Evolutionary conservation across 768 basidiomycete species (phyloP).

Genomic region (Amanita subjunquillea): DNA sequence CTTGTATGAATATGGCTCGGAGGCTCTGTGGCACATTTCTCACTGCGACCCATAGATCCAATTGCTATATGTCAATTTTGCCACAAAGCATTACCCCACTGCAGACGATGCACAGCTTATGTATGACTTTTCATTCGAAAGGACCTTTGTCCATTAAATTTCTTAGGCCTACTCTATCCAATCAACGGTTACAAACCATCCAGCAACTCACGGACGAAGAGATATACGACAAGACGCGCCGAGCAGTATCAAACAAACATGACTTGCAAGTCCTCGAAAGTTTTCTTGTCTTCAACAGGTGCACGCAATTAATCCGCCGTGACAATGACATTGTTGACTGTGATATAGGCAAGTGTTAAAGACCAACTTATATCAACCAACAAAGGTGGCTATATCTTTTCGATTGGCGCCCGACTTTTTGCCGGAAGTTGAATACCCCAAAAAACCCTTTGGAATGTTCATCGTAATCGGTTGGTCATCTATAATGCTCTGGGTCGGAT

Average conservation of each 20-base stretch:
- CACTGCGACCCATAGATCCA: slow-evolving; percentile 47
- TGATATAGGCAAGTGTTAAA: slow-evolving; percentile 71
- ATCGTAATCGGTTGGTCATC: slow-evolving; percentile 64
- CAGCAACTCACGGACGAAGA: slow-evolving; percentile 80
- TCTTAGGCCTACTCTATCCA: slow-evolving; percentile 84
- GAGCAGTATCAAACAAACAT: slow-evolving; percentile 79
- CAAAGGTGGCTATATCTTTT: slow-evolving; percentile 96
- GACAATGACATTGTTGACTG: neutral
- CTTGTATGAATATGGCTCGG: slow-evolving; percentile 43
- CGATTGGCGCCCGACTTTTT: slow-evolving; percentile 88
- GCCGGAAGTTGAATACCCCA: slow-evolving; percentile 92
- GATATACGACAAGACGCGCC: slow-evolving; percentile 78
- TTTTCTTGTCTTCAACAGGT: slow-evolving; percentile 96
- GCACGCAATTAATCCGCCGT: slow-evolving; percentile 14
- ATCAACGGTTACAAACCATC: slow-evolving; percentile 84
- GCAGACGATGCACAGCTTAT: slow-evolving; percentile 58
- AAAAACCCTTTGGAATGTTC: slow-evolving; percentile 89
- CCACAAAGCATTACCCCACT: slow-evolving; percentile 84
- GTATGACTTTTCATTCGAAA: slow-evolving; percentile 18
- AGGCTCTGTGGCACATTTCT: neutral
- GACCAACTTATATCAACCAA: slow-evolving; percentile 98
- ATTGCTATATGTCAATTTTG: slow-evolving; percentile 95
- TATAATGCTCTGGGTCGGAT: slow-evolving; percentile 1
- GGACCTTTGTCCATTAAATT: neutral
- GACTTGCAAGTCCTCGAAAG: slow-evolving; percentile 91